phyloP scores from a whole-genome alignment of 305 asterid genomes.

The Andrographis paniculata region DNA sequence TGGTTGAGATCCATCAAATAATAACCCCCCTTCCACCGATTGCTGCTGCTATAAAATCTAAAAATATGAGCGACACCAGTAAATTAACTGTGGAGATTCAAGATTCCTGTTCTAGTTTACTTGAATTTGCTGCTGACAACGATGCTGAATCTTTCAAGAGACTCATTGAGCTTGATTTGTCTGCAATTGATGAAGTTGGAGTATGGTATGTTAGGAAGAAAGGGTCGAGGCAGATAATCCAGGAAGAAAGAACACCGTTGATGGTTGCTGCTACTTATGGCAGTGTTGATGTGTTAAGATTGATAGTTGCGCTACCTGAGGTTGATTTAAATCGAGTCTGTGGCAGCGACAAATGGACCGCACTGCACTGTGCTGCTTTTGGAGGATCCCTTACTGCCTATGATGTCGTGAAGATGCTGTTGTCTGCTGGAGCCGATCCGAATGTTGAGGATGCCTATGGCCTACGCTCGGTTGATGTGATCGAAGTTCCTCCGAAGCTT shows the following conservation, averaged over 20 bases:
- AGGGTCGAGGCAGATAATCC: conserved; percentile 53
- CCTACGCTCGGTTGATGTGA: conserved; percentile 45
- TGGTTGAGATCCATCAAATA: conserved; percentile 18
- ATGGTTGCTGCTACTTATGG: conserved; percentile 86
- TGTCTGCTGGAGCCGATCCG: conserved; percentile 75
- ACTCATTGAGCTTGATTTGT: conserved; percentile 42
- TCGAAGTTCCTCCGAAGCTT: conserved; percentile 42
- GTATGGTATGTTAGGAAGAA: conserved; percentile 60
- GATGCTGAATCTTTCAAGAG: conserved; percentile 47
- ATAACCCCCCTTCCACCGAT: conserved; percentile 13
- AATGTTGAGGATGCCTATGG: conserved; percentile 47
- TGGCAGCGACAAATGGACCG: conserved; percentile 60
- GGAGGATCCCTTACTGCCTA: conserved; percentile 50
- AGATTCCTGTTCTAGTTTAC: conserved; percentile 54
- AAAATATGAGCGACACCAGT: conserved; percentile 26
- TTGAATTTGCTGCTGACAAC: conserved; percentile 69
- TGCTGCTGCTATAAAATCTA: conserved; percentile 10
- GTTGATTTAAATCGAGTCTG: conserved; percentile 58
- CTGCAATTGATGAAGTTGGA: conserved; percentile 53
- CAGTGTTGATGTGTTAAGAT: conserved; percentile 48
- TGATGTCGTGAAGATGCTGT: conserved; percentile 41
- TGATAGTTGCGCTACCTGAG: conserved; percentile 52
- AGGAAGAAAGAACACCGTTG: conserved; percentile 62
- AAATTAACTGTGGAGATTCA: conserved; percentile 45
- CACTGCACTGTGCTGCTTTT: conserved; percentile 77